These are phyloP conservation scores for Penicillium aurantiogriseum DNA, from an alignment of 2,329 filamentous ascomycete species.

Conservation along the genomic window DNA sequence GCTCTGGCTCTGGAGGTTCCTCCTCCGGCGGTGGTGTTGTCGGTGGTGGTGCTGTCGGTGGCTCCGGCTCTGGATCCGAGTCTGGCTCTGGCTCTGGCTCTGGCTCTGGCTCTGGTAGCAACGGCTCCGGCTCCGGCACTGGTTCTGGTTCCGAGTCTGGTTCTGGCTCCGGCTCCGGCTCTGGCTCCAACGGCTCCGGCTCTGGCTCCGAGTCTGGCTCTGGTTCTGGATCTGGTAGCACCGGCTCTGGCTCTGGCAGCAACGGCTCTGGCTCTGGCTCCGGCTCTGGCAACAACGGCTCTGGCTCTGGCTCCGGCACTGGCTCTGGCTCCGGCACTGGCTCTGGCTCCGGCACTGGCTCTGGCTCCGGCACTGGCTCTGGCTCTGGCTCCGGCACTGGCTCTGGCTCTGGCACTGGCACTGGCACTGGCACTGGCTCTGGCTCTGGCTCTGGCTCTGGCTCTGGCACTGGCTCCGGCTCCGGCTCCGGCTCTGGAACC, in stretches of 20 bases:
- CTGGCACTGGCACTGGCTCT: too few relatives aligned
- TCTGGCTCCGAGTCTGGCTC: conserved; percentile 1
- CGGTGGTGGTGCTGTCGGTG: too few relatives aligned
- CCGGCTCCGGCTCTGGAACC: background rate
- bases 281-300: background rate
- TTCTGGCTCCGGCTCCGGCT: too few relatives aligned
- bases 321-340: background rate
- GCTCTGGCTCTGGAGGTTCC: too few relatives aligned
- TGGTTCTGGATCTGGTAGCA: background rate
- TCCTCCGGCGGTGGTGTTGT: too few relatives aligned
- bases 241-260: background rate
- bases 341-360: too few relatives aligned
- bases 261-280: conserved; percentile 4
- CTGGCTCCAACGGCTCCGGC: background rate
- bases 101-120: conserved; percentile 1
- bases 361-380: background rate
- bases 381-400: background rate
- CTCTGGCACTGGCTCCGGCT: background rate
- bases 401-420: background rate
- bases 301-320: conserved; percentile 2
- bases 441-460: too few relatives aligned
- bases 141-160: conserved; percentile 5
- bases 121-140: background rate
- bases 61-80: too few relatives aligned
- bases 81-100: conserved; percentile 3